phyloP scores from a whole-genome alignment of 768 basidiomycete genomes.

The Kwoniella sp. region DNA sequence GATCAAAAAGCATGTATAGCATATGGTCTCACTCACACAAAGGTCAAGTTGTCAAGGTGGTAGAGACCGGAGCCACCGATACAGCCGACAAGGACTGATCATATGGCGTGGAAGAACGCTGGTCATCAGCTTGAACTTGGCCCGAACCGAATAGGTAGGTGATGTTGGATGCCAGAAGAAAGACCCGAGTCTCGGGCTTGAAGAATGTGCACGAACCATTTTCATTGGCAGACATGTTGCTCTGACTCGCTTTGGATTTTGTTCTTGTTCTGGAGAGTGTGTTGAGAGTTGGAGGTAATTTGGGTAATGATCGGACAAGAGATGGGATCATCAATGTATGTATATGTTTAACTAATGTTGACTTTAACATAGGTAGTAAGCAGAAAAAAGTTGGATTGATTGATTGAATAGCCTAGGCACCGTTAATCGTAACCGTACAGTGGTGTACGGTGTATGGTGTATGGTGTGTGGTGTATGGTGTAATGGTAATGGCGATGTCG shows the following conservation, averaged over 20 bases:
- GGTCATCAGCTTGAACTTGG: not conserved
- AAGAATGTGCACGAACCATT: conserved; percentile 12
- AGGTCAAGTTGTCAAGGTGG: conserved; percentile 84
- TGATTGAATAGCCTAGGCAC: no score
- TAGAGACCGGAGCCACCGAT: conserved; percentile 93
- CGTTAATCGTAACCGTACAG: no score
- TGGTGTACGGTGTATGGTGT: no score
- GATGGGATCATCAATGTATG: not conserved
- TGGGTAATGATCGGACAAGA: conserved; percentile 1
- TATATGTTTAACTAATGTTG: no score
- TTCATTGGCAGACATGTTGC: conserved; percentile 20
- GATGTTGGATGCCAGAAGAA: no score
- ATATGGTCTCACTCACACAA: conserved; percentile 65
- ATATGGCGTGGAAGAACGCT: not conserved
- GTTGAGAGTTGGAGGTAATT: not conserved
- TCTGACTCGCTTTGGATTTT: not conserved
- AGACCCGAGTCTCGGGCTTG: no score
- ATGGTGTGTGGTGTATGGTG: no score
- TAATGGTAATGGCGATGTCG: no score
- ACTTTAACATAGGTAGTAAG: conserved; percentile 4
- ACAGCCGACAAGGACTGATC: conserved; percentile 68
- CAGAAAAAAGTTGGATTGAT: not conserved
- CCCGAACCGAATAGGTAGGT: not conserved
- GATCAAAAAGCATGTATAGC: not conserved
- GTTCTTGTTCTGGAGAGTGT: not conserved